Evolutionary conservation across 805 yeast genomes (phyloP).

Genomic region (Saturnispora silvae): DNA sequence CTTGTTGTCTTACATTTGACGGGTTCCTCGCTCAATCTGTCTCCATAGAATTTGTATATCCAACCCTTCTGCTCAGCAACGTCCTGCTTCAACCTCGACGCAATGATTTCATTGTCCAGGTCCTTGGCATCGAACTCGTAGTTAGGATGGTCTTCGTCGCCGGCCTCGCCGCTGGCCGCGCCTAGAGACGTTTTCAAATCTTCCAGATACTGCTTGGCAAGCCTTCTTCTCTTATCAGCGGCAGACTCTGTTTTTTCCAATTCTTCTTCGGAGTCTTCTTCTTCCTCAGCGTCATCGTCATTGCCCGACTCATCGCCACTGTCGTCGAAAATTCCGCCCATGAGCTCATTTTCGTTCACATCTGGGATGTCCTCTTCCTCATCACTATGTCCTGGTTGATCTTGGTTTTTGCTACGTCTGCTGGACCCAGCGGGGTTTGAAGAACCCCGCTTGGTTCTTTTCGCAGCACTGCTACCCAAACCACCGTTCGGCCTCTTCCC

Average conservation of each 20-base stretch:
- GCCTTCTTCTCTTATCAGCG: conserved; percentile 86
- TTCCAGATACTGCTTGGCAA: conserved; percentile 86
- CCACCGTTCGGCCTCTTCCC: too few relatives aligned
- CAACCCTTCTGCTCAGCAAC: conserved; percentile 86
- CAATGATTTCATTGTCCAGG: conserved; percentile 75
- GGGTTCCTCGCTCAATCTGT: conserved; percentile 34
- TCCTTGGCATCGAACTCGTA: conserved; percentile 81
- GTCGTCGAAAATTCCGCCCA: conserved; percentile 22
- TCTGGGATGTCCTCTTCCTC: conserved; percentile 26
- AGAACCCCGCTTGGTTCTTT: conserved; percentile 10
- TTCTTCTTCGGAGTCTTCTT: conserved; percentile 51
- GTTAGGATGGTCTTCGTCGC: conserved; percentile 13
- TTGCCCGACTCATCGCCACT: conserved; percentile 17
- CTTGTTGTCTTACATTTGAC: conserved; percentile 31
- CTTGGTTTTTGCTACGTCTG: too few relatives aligned
- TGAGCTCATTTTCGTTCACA: conserved; percentile 29
- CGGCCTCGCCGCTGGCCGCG: conserved; percentile 6
- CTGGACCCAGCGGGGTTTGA: too few relatives aligned
- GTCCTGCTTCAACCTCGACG: conserved; percentile 72
- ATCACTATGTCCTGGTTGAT: conserved; percentile 42
- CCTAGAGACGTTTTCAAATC: conserved; percentile 50
- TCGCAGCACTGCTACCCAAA: neutral
- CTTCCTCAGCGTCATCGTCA: conserved; percentile 25
- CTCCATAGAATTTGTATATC: conserved; percentile 59
- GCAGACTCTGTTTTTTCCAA: conserved; percentile 69